Evolutionary conservation across 2,329 filamentous ascomycete genomes (phyloP), one percentile per base, ranked within the genome.

Genomic region (Colletotrichum echinochloae): DNA sequence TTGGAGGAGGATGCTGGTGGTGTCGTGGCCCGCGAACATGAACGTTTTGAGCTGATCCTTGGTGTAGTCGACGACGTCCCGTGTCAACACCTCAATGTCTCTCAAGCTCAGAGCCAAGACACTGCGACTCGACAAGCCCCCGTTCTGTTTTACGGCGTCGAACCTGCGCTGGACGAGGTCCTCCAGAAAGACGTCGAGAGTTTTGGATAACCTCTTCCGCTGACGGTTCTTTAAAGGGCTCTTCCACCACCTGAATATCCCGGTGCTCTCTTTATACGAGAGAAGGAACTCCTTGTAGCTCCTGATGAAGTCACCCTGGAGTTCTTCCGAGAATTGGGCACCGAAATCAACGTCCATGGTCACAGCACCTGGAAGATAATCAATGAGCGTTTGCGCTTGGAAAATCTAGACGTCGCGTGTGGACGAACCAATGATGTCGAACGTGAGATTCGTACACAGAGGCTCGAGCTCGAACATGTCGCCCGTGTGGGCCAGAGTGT

Each of bases 1-100:
- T 12, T 79, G 75, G 1, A 83, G 73, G 1, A 79, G 74, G 68
- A 78, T 80, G 44, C 78, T 79, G 1, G 81, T 82, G 3, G 82
- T 83, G 70, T 83, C 81, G 54, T 83, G 82, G 3, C 82, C 81
- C 2, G 81, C 81, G 48, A 84, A 81, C 16, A 83, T 73, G 71
- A 84, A 83, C 0, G 79, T 78, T 60, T 79, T 80, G 39, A 83
- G 72, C 70, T 82, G 80, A 62, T 82, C 79, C 44, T 76, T 77
- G 3, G 79, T 80, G 48, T 76, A 73, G 20, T 75, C 46, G 16
- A 82, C 44, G 14, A 80, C 60, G 7, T 76, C 71, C 0, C 74
- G 68, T n/a, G 76, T 77, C 33, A 81, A 71, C 0, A 70, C 44
- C 2, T 77, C 73, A 2, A 63, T 73, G 26, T 76, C 78, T 33